These are phyloP conservation scores for Silene latifolia DNA, from an alignment of 148 eudicot genomes.

Conservation along the genomic window DNA sequence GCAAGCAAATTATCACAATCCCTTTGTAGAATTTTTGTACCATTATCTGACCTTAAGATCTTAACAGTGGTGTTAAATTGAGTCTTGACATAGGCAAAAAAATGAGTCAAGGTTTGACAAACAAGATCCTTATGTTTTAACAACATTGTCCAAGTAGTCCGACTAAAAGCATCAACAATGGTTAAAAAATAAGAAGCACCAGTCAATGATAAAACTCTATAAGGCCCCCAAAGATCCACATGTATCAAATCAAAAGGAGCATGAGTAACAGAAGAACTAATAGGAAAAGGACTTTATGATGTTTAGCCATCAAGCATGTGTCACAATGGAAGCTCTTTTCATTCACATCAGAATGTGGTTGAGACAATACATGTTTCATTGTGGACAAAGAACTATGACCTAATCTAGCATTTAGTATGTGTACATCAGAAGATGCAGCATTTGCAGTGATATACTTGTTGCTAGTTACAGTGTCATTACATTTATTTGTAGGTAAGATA, in stretches of 20 bases:
- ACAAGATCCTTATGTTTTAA: neutral
- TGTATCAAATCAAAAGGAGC: neutral
- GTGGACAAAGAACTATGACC: too few species aligned
- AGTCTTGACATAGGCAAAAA: neutral
- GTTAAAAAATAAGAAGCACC: neutral
- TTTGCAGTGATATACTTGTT: too few species aligned
- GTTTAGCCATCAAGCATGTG: neutral
- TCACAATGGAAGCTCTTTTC: neutral
- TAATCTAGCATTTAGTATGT: too few species aligned
- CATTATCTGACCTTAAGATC: neutral
- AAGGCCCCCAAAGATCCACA: neutral
- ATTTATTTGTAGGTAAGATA: too few species aligned
- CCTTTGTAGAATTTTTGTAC: neutral
- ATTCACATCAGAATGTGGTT: too few species aligned
- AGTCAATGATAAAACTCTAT: neutral
- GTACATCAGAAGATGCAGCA: too few species aligned
- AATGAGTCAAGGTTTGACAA: neutral
- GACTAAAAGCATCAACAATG: neutral
- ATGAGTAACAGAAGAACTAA: neutral
- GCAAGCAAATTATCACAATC: neutral
- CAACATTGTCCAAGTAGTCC: neutral
- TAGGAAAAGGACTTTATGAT: neutral
- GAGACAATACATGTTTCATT: too few species aligned
- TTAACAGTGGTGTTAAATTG: neutral
- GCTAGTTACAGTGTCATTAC: too few species aligned